Conservation (phyloP, 2,329 filamentous ascomycete species). For the Ceratocystis alfenasii region DNA sequence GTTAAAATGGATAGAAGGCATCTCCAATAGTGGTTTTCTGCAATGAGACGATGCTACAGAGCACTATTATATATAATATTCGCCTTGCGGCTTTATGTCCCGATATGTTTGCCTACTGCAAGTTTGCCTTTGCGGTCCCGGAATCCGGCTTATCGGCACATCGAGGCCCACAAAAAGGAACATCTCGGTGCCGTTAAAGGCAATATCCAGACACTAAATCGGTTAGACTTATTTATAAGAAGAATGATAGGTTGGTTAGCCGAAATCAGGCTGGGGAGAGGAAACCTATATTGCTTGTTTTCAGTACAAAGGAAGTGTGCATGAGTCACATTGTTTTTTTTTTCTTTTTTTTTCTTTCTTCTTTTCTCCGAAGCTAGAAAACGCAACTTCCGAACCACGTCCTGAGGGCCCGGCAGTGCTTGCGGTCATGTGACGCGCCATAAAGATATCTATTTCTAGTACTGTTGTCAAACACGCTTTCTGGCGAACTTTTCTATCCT, state of each 20-base stretch:
- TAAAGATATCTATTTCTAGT: too few species aligned
- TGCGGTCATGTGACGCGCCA: too few species aligned
- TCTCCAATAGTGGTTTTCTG: not conserved
- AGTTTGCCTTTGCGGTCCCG: slow-evolving; percentile 16
- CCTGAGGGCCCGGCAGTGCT: too few species aligned
- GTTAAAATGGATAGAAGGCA: not conserved
- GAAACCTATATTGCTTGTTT: not conserved
- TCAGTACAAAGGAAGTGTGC: not conserved
- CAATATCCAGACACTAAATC: not conserved
- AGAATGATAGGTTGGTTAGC: not conserved
- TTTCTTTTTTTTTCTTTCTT: not conserved
- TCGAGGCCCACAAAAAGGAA: not conserved
- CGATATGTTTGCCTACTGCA: not conserved
- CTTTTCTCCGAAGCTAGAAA: too few species aligned
- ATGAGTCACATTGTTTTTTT: not conserved
- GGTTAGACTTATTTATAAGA: not conserved
- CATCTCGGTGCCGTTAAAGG: not conserved
- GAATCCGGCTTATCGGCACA: slow-evolving; percentile 10
- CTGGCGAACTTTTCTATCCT: too few species aligned
- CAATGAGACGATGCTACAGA: not conserved
- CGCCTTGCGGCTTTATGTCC: not conserved
- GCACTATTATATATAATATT: not conserved
- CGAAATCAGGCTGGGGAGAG: not conserved
- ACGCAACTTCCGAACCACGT: too few species aligned
- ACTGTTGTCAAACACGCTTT: too few species aligned